phyloP scores from a whole-genome alignment of 768 basidiomycete species.

The Floccularia luteovirens region DNA sequence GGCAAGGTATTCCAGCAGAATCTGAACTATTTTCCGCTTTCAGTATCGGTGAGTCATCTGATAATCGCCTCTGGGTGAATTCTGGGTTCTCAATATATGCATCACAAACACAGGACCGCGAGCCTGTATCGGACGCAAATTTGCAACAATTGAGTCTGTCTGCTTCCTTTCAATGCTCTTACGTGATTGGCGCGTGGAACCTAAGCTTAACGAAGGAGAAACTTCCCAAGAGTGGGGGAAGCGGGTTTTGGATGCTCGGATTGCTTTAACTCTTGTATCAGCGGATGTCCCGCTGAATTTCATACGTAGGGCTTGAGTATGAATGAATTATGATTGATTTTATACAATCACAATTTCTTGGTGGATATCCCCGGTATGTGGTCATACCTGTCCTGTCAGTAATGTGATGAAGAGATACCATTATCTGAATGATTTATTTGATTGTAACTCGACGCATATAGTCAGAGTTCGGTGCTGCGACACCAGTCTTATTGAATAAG shows the following conservation, averaged over 20 bases:
- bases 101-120: conserved; percentile 29
- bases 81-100: neutral
- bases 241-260: conserved; percentile 14
- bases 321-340: too few relatives aligned
- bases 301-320: too few relatives aligned
- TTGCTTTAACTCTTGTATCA: neutral
- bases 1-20: conserved; percentile 33
- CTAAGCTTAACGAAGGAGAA: conserved; percentile 28
- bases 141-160: conserved; percentile 46
- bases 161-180: conserved; percentile 43
- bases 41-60: conserved; percentile 27
- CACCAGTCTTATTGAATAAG: too few relatives aligned
- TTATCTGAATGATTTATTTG: too few relatives aligned
- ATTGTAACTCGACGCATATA: too few relatives aligned
- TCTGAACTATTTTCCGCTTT: conserved; percentile 39
- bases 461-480: too few relatives aligned
- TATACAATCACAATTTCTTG: too few relatives aligned
- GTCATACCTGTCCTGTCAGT: too few relatives aligned
- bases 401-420: too few relatives aligned
- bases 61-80: neutral
- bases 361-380: too few relatives aligned
- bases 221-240: conserved; percentile 27
- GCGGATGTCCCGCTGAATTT: neutral
- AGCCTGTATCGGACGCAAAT: conserved; percentile 48
- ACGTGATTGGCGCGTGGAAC: conserved; percentile 45